Evolutionary conservation across 1,284 basidiomycete genomes (phyloP), one percentile per base, ranked within the genome.

Genomic region (Cerrena zonata): DNA sequence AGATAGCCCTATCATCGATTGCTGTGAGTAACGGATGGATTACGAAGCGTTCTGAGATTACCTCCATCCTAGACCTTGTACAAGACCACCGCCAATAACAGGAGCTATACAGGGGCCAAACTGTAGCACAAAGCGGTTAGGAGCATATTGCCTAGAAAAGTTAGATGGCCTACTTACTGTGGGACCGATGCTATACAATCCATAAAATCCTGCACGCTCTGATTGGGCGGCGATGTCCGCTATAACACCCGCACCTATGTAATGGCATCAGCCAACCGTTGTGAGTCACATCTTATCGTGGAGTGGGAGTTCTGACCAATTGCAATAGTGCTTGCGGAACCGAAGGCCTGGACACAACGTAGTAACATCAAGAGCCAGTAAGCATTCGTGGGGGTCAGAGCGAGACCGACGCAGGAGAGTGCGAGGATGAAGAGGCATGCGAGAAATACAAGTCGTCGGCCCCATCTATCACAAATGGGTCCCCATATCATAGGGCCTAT

Each of bases 1-100:
- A 91, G 23, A 91, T 86, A 2, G 85, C 73, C 58, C 87, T 83
- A n/a, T n/a, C n/a, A n/a, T n/a, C n/a, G n/a, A n/a, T n/a, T n/a
- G n/a, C n/a, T n/a, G n/a, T n/a, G n/a, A n/a, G n/a, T n/a, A n/a
- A n/a, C n/a, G n/a, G 30, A 7, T 7, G 15, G 15, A 15, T 34
- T 34, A 15, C 30, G 30, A 7, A 34, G 30, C 30, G 30, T 7
- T 34, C n/a, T n/a, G 15, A 3, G 43, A 69, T 48, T 49, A 80
- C 84, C 85, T 78, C 86, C 85, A 88, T 23, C 84, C 83, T 1
- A 86, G 65, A 12, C 67, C 67, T 47, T 81, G 74, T 11, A 83
- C 66, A 13, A 87, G 66, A 10, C 62, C 71, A 23, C 84, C 84
- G 22, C 84, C 84, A 2, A 87, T 69, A 2, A 74, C 66, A 5